Evolutionary conservation across 768 basidiomycete genomes (phyloP).

Genomic region (Russula brevipes): DNA sequence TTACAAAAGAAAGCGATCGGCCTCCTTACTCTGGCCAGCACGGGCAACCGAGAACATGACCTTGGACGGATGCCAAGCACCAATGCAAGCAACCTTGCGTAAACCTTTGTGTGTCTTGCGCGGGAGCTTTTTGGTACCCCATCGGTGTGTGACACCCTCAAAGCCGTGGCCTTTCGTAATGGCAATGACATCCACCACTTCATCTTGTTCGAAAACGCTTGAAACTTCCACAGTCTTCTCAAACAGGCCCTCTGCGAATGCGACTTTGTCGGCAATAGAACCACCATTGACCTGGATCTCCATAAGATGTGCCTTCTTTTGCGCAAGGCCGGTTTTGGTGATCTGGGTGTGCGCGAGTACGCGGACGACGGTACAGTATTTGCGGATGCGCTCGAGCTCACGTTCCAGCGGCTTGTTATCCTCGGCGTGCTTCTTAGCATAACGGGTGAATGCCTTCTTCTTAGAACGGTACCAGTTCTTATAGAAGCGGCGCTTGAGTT

Average conservation of each 20-base stretch:
- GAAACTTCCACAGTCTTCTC: constrained; percentile 91
- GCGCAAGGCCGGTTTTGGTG: constrained; percentile 92
- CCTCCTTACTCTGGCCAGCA: constrained; percentile 92
- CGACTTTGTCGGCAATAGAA: constrained; percentile 92
- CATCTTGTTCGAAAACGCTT: constrained; percentile 92
- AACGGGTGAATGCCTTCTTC: constrained; percentile 99
- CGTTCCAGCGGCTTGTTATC: constrained; percentile 85
- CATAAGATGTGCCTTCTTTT: constrained; percentile 99
- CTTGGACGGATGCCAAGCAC: constrained; percentile 97
- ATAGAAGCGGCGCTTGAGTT: constrained; percentile 99
- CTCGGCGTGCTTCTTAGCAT: constrained; percentile 98
- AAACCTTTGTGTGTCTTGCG: constrained; percentile 99
- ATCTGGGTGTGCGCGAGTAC: constrained; percentile 99
- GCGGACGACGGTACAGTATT: constrained; percentile 99
- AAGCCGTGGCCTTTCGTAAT: constrained; percentile 99
- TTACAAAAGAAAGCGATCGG: neutral
- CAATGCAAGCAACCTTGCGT: constrained; percentile 98
- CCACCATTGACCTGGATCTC: constrained; percentile 99
- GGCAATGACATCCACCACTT: constrained; percentile 93
- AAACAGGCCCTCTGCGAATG: constrained; percentile 88
- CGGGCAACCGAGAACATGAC: constrained; percentile 99
- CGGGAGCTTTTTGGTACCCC: constrained; percentile 98
- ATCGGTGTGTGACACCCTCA: constrained; percentile 98
- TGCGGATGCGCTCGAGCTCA: constrained; percentile 98
- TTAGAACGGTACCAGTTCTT: constrained; percentile 99